Evolutionary conservation across 495 filamentous ascomycete species (phyloP).

Genomic region (Glarea lozoyensis): DNA sequence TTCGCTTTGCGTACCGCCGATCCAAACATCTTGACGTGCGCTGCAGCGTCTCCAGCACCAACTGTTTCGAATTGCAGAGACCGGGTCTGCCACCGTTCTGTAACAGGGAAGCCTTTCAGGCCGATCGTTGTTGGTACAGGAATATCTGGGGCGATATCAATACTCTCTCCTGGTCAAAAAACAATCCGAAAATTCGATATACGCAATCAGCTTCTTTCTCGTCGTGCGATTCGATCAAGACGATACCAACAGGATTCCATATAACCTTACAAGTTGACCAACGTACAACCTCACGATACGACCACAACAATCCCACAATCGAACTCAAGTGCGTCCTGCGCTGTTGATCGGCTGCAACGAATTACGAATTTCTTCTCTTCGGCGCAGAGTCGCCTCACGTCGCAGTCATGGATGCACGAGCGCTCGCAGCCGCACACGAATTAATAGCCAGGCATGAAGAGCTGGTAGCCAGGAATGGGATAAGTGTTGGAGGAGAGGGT

Average conservation of each 20-base stretch:
- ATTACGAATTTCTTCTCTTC: slow-evolving; percentile 1
- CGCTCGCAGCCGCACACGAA: no score
- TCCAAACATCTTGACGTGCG: slow-evolving; percentile 10
- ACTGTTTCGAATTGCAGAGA: slow-evolving; percentile 16
- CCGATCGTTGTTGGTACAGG: not conserved
- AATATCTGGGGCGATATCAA: no score
- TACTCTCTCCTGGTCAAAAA: no score
- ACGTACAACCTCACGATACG: not conserved
- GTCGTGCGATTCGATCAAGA: no score
- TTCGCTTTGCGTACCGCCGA: no score
- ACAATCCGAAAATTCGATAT: no score
- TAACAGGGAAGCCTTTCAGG: not conserved
- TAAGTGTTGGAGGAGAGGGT: slow-evolving; percentile 37
- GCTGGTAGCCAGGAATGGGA: slow-evolving; percentile 33
- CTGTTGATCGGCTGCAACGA: slow-evolving; percentile 6
- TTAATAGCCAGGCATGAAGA: no score
- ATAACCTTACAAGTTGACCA: slow-evolving; percentile 3
- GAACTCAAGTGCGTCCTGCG: not conserved
- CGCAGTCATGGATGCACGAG: slow-evolving; percentile 40
- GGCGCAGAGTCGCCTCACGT: slow-evolving; percentile 6
- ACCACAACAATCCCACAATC: not conserved
- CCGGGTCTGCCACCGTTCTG: slow-evolving; percentile 8
- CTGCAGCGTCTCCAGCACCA: slow-evolving; percentile 11
- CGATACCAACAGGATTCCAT: no score
- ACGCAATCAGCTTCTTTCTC: no score